These are phyloP conservation scores for Macrophomina pseudophaseolina DNA, from an alignment of 2,329 filamentous ascomycete species.

Conservation along the genomic window DNA sequence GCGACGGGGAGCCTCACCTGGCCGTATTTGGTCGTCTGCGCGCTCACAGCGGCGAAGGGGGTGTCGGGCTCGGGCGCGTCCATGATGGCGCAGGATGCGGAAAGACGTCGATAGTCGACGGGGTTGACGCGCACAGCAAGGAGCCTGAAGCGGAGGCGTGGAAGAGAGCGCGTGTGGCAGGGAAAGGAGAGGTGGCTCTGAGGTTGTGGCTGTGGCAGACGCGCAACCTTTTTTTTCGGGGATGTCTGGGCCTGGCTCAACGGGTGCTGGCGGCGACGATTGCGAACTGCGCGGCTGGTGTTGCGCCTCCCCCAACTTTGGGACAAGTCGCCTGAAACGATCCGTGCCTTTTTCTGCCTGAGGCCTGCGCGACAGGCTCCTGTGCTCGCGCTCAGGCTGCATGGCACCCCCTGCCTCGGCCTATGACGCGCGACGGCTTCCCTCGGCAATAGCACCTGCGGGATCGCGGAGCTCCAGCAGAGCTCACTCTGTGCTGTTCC, in stretches of 20 bases:
- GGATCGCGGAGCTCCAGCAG: background rate
- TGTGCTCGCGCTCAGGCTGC: slow-evolving; percentile 7
- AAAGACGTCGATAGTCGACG: background rate
- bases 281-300: slow-evolving; percentile 25
- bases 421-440: slow-evolving; percentile 22
- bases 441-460: slow-evolving; percentile 6
- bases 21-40: slow-evolving; percentile 78
- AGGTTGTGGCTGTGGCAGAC: slow-evolving; percentile 6
- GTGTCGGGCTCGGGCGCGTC: slow-evolving; percentile 88
- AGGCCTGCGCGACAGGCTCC: slow-evolving; percentile 21
- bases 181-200: background rate
- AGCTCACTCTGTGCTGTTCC: background rate
- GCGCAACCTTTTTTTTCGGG: slow-evolving; percentile 16
- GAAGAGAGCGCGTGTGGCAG: background rate
- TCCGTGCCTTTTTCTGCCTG: slow-evolving; percentile 35
- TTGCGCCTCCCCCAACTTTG: slow-evolving; percentile 24
- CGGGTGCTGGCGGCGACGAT: slow-evolving; percentile 17
- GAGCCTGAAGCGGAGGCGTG: background rate
- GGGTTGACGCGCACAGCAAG: background rate
- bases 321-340: slow-evolving; percentile 32
- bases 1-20: slow-evolving; percentile 60
- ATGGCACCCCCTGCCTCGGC: background rate
- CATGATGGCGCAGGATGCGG: slow-evolving; percentile 59
- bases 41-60: slow-evolving; percentile 86
- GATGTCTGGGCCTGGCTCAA: slow-evolving; percentile 16